A percentile compares a stretch with the other conserved stretches of the same genome.
Conservation (phyloP, 1,284 basidiomycete genomes). For the Cutaneotrichosporon dermatis region DNA sequence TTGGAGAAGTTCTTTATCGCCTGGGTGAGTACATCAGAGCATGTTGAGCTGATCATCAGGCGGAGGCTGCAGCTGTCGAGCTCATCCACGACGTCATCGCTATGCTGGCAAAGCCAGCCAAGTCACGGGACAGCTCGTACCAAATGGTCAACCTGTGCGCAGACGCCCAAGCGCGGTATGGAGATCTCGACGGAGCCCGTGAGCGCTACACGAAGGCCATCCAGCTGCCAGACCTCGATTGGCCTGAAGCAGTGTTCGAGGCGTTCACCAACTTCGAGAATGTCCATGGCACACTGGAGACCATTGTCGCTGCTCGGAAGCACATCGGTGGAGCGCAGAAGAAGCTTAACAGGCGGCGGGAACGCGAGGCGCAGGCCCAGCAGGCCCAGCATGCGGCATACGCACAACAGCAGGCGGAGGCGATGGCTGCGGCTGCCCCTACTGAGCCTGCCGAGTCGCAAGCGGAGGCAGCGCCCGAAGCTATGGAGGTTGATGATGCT, state of each 20-base stretch:
- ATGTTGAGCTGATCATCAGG: slow-evolving; percentile 16
- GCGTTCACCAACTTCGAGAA: slow-evolving; percentile 84
- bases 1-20: slow-evolving; percentile 75
- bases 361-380: slow-evolving; percentile 54
- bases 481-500: slow-evolving; percentile 2
- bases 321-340: slow-evolving; percentile 64
- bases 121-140: slow-evolving; percentile 29
- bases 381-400: slow-evolving; percentile 13
- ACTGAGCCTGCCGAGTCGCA: not conserved
- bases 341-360: slow-evolving; percentile 61
- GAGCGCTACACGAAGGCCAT: slow-evolving; percentile 62
- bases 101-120: slow-evolving; percentile 26
- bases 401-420: slow-evolving; percentile 14
- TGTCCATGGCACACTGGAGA: slow-evolving; percentile 66
- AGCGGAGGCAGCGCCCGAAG: too few species aligned
- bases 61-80: slow-evolving; percentile 28
- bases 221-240: slow-evolving; percentile 64
- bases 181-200: slow-evolving; percentile 60
- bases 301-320: slow-evolving; percentile 64
- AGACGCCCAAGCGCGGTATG: slow-evolving; percentile 52
- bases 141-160: slow-evolving; percentile 29
- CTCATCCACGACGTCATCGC: slow-evolving; percentile 26
- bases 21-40: slow-evolving; percentile 54
- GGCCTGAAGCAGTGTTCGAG: slow-evolving; percentile 87
- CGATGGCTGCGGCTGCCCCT: not conserved